Base-by-base conservation (phyloP, 371 early-diverging fungal species). In the Nematocida sp. region DNA sequence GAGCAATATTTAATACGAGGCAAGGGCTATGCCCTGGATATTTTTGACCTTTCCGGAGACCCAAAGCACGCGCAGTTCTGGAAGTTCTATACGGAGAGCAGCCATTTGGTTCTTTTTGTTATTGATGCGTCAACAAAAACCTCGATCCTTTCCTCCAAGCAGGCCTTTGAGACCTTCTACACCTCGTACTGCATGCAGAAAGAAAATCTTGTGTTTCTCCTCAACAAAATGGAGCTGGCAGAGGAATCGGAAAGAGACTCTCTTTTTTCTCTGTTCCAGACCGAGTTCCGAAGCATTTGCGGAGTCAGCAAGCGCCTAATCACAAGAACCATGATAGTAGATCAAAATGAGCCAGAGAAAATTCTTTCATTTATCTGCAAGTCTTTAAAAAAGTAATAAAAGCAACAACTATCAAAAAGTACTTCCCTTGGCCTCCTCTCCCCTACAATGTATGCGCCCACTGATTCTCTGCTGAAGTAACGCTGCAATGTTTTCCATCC, bases 401-500 rank as follows among this genome's bases (percentile, higher is more conserved):
- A 45, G 45, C 45, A 45, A 45, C 13, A 45, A 45, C 45, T 45
- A 45, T 16, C 28, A 56, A 60, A 56, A 49, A 56, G 56, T 36
- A 50, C 39, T 49, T 49, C 25, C 20, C n/a, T 59, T 20, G 38
- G 1, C 45, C 55, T 63, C 49, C 36, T 9, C 23, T 33, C 51
- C 60, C 33, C 75, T 71, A 71, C 75, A 47, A 60, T 50, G 33
- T 33, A 51, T 55, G 54, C 40, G 63, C 75, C 59, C 53, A 61
- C 75, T 71, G 36, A 38, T 61, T 56, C 40, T 71, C 63, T 63
- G 63, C 75, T 54, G 64, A 36, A 71, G 75, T 71, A 71, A 71
- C 75, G 75, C 49, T 71, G 75, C 75, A 71, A 59, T 71, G 75
- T 71, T 71, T 71, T 20, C 75, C 75, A 71, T 59, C 63, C 75